Percentiles rank a stretch among this genome's conserved stretches.
Conservation (phyloP, 768 basidiomycete species). For the Tricholoma sp. region DNA sequence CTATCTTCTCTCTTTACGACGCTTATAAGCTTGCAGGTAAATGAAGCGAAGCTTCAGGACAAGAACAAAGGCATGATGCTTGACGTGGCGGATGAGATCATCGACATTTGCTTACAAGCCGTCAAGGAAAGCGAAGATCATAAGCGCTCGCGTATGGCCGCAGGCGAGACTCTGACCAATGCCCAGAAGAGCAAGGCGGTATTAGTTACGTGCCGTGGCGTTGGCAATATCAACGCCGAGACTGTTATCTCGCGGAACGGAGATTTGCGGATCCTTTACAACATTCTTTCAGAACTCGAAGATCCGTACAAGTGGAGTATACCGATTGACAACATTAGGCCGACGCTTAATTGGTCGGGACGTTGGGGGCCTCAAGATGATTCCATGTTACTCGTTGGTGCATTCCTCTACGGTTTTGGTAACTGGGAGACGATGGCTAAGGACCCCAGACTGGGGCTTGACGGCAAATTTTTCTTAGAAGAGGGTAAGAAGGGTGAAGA, state of each 20-base stretch:
- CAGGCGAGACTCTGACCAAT: conserved; percentile 86
- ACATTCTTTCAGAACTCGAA: conserved; percentile 66
- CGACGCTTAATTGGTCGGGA: conserved; percentile 94
- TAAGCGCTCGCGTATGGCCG: conserved; percentile 68
- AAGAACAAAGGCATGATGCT: conserved; percentile 93
- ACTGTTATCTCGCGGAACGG: conserved; percentile 87
- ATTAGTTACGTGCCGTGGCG: conserved; percentile 83
- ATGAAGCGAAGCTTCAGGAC: conserved; percentile 84
- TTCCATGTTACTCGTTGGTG: conserved; percentile 90
- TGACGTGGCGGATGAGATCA: conserved; percentile 89
- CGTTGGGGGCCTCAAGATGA: conserved; percentile 93
- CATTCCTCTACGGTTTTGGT: conserved; percentile 90
- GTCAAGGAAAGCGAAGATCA: conserved; percentile 81
- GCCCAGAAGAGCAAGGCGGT: conserved; percentile 98
- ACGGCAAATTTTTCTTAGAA: conserved; percentile 96
- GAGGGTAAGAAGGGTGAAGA: conserved; percentile 95
- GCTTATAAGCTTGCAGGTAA: conserved; percentile 46
- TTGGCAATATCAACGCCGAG: conserved; percentile 95
- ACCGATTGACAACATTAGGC: conserved; percentile 90
- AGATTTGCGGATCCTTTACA: conserved; percentile 84
- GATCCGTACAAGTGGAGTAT: conserved; percentile 82
- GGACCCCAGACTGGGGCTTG: conserved; percentile 76
- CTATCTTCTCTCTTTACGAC: conserved; percentile 1
- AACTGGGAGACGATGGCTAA: conserved; percentile 96
- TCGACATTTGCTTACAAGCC: conserved; percentile 77